Evolutionary conservation across 352 stramenopile genomes (phyloP), one percentile per base, ranked within the genome.

Genomic region (Albugo candida): DNA sequence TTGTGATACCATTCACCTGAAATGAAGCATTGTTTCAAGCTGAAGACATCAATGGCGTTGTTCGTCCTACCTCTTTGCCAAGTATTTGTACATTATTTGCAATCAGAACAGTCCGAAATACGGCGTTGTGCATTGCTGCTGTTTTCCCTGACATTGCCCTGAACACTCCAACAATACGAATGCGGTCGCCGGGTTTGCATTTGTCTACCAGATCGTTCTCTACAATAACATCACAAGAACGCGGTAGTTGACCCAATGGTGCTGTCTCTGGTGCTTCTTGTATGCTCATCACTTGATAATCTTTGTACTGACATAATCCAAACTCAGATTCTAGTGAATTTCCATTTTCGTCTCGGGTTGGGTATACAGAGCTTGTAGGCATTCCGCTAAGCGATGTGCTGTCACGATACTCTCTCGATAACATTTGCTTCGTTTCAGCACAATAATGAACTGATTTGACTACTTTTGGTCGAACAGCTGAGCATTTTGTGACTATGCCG

Each of bases 161-260:
- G 59, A 96, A 98, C 21, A 97, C 91, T 10, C 92, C 94, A 31
- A 97, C 70, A 34, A 97, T 71, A 34, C 89, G 80, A 12, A 99
- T 83, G 24, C 95, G 77, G 61, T 99, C 96, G 5, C 96, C 96
- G 0, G 96, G 96, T 56, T 99, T 99, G 50, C 96, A 95, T 50
- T 82, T 85, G 69, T 99, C 95, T 0, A 99, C 96, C 13, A 99
- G 72, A 54, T 99, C 96, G 56, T 99, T 83, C 60, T 99, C 93
- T 2, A 99, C 64, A 48, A 99, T 88, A 31, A 99, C 74, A 46
- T 99, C 95, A 13, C 98, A 94, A 0, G 83, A 97, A 5, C 96
- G 75, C 11, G 96, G 96, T 11, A 99, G 64, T 61, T 99, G 95
- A 45, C 78, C 96, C 59, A 81, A 96, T 11, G 95, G 95, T 5